Evolutionary conservation across 805 yeast species (phyloP), one percentile per base, ranked within the genome.

Genomic region (Myxozyma melibiosi): DNA sequence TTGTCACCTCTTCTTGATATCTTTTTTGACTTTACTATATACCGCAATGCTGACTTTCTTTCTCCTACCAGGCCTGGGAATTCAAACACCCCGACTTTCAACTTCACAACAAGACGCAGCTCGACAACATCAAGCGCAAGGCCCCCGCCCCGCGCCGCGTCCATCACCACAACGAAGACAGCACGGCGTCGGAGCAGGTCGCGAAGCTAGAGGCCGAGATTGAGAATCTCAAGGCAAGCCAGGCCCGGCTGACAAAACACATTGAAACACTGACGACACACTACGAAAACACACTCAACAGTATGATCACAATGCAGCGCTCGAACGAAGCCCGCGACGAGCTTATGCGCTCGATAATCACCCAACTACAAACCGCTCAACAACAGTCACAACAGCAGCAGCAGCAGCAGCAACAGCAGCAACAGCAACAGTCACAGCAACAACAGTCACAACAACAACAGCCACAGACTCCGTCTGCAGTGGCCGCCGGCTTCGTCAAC

Each of bases 31-130:
- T 6, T 8, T 33, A 25, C 16, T 14, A 33, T 24, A 28, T 28
- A 9, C n/a, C n/a, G n/a, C n/a, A n/a, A n/a, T n/a, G n/a, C n/a
- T n/a, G n/a, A n/a, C n/a, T n/a, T 27, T 6, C 25, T 53, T 22
- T 28, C 31, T 22, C 52, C 2, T 8, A 13, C 6, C 24, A 85
- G 71, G 84, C 91, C 20, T 92, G 98, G 97, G 97, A 92, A 71
- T 92, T 94, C 75, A 84, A 84, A 68, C 98, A 94, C 71, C 96
- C 97, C 0, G 89, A 84, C 63, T 94, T 94, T 72, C 81, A 81
- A 63, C 81, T 82, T 33, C 85, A 88, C 71, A 89, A 89, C 68
- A 78, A 82, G 53, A 86, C 83, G n/a, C 83, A 89, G 9, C 77
- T 95, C 37, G 96, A 91, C 49, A 86, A 88, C 63, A 94, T 94